A percentile compares a stretch with the other conserved stretches of the same genome.
Conservation (phyloP, 2,329 filamentous ascomycete genomes). For the Pseudogymnoascus sp. region DNA sequence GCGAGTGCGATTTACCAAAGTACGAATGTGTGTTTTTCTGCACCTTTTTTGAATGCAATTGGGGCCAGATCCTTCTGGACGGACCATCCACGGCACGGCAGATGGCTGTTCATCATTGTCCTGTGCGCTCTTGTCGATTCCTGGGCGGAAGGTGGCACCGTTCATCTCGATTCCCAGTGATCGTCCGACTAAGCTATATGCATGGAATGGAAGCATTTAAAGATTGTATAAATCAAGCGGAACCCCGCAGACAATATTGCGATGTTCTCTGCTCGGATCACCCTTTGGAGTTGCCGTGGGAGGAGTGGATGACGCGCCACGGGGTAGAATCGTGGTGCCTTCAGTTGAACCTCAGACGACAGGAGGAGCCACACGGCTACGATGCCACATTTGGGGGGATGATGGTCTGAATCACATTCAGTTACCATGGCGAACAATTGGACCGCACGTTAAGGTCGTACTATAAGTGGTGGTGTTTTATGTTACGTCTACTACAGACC, state of each 20-base stretch:
- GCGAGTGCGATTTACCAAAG: background rate
- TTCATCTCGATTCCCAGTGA: background rate
- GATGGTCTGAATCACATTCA: background rate
- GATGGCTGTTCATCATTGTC: background rate
- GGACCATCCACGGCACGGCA: background rate
- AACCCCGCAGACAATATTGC: background rate
- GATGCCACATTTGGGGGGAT: background rate
- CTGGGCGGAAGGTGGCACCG: background rate
- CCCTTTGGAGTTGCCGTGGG: background rate
- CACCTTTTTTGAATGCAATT: background rate
- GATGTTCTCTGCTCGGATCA: background rate
- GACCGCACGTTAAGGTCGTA: background rate
- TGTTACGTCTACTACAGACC: background rate
- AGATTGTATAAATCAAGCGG: background rate
- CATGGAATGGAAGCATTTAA: conserved; percentile 4
- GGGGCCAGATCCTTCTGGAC: conserved; percentile 1
- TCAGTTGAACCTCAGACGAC: background rate
- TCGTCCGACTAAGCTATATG: background rate
- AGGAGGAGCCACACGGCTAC: conserved; percentile 4
- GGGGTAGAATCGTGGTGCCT: background rate
- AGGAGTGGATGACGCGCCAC: background rate
- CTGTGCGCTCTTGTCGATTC: background rate
- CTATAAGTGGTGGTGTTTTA: background rate
- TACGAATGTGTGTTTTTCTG: background rate
- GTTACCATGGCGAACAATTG: background rate